These are phyloP conservation scores for Glycine tomentella DNA, from an alignment of 306 rosid species.

Conservation along the genomic window DNA sequence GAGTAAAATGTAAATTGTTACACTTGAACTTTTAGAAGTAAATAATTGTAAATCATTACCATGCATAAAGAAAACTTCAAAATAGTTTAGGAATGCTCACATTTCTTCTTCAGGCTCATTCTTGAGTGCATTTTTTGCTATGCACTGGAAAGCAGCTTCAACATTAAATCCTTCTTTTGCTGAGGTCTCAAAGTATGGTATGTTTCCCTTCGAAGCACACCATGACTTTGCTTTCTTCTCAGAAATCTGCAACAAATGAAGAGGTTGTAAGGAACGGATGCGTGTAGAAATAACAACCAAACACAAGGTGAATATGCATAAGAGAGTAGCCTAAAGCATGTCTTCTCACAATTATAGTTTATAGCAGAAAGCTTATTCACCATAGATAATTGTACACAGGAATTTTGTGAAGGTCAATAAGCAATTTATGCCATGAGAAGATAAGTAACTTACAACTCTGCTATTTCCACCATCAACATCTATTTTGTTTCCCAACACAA, in stretches of 20 bases:
- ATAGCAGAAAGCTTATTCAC: conserved; percentile 4
- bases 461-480: conserved; percentile 98
- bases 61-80: background rate
- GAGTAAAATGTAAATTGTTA: background rate
- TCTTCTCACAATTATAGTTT: background rate
- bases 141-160: conserved; percentile 96
- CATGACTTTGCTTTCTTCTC: conserved; percentile 99
- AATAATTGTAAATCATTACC: background rate
- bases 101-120: conserved; percentile 99
- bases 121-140: conserved; percentile 97
- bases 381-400: background rate
- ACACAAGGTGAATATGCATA: background rate
- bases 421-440: conserved; percentile 20
- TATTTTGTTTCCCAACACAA: conserved; percentile 97
- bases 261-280: background rate
- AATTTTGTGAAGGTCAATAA: conserved; percentile 27
- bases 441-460: conserved; percentile 79
- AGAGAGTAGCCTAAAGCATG: background rate
- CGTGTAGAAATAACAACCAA: conserved; percentile 29
- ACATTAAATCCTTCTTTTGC: conserved; percentile 99
- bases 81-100: conserved; percentile 57
- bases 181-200: conserved; percentile 97
- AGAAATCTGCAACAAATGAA: conserved; percentile 66
- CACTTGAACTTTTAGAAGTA: background rate
- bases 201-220: conserved; percentile 99